Percentiles rank a stretch among this genome's conserved stretches.
Conservation (phyloP, 805 yeast species). For the Isabelozyma gotoi region DNA sequence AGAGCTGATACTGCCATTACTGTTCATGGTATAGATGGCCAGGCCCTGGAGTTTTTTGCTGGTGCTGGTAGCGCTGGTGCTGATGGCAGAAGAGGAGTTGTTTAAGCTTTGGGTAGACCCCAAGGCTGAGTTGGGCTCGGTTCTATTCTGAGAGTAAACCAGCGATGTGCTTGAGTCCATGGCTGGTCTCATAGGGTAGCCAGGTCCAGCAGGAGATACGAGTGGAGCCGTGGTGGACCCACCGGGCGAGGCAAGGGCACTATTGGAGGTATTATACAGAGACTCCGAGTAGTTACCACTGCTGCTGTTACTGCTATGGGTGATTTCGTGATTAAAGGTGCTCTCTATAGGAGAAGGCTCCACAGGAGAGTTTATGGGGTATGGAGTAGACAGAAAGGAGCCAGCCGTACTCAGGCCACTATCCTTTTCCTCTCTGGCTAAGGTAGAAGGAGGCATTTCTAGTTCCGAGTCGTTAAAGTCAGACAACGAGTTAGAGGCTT, state of each 20-base stretch:
- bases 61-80: neutral
- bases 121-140: neutral
- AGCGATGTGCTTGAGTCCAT: neutral
- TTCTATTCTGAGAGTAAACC: neutral
- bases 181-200: neutral
- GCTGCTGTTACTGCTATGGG: neutral
- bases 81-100: too few relatives aligned
- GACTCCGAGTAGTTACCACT: neutral
- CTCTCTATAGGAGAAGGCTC: constrained; percentile 9
- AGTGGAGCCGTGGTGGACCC: neutral
- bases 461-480: neutral
- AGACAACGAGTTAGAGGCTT: neutral
- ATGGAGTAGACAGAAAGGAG: constrained; percentile 5
- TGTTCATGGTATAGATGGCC: neutral
- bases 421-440: too few relatives aligned
- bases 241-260: neutral
- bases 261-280: neutral
- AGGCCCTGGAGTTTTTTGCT: neutral
- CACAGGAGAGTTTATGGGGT: constrained; percentile 15
- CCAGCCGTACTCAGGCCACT: neutral
- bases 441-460: too few relatives aligned
- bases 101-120: neutral
- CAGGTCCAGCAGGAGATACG: neutral
- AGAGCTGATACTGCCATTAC: neutral
- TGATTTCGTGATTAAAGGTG: neutral